Percentiles rank a stretch among this genome's conserved stretches.
These are phyloP conservation scores for Entophlyctis luteolus DNA, from an alignment of 192 early-diverging fungal species.

Conservation along the genomic window DNA sequence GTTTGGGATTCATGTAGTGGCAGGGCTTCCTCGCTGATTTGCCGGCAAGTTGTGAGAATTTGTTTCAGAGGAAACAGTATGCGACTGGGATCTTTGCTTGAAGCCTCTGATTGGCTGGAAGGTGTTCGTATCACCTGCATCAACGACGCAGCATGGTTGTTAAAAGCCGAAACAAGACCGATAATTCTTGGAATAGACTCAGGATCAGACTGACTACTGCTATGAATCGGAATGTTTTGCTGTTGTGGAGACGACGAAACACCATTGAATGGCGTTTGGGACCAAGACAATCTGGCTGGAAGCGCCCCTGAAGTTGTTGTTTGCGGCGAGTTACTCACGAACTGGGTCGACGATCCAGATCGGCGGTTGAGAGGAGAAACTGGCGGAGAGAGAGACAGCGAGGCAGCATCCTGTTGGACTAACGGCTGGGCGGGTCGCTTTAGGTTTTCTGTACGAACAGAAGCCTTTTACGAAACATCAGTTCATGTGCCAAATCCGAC, in stretches of 20 bases:
- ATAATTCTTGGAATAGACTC: too few relatives aligned
- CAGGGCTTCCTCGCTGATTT: slow-evolving; percentile 1
- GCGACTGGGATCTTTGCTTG: neutral
- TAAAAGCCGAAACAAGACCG: neutral
- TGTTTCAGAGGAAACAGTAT: slow-evolving; percentile 18
- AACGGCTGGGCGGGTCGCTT: too few relatives aligned
- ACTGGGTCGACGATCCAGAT: neutral
- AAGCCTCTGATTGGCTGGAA: too few relatives aligned
- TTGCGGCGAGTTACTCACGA: neutral
- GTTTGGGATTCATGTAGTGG: neutral
- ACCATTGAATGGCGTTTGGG: too few relatives aligned
- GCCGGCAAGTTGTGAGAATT: slow-evolving; percentile 10
- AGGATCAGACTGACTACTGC: too few relatives aligned
- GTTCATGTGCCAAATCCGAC: too few relatives aligned
- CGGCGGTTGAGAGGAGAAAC: neutral
- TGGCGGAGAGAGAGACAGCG: too few relatives aligned
- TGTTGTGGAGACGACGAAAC: neutral
- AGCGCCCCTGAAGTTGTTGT: neutral
- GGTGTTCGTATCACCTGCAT: neutral
- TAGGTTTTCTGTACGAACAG: too few relatives aligned
- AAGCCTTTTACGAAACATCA: too few relatives aligned
- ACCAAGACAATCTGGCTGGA: too few relatives aligned
- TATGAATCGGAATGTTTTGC: too few relatives aligned
- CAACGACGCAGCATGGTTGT: neutral
- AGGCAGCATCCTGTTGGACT: too few relatives aligned